These are phyloP conservation scores for Begonia masoniana DNA, from an alignment of 306 rosid genomes.

Conservation along the genomic window DNA sequence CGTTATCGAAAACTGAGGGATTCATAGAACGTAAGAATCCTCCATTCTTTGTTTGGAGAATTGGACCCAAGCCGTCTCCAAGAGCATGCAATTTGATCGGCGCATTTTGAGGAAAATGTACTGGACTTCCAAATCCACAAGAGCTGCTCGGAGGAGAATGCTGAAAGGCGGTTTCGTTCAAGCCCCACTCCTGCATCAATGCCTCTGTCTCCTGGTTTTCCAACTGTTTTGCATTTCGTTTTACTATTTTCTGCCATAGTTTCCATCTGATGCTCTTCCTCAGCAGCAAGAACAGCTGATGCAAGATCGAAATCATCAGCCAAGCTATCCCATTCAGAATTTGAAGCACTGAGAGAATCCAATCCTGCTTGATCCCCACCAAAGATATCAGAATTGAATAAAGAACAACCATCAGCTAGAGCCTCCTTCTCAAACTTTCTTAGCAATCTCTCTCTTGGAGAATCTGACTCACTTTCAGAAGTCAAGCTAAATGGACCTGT, in stretches of 20 bases:
- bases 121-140: conserved; percentile 61
- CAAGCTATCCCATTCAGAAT: conserved; percentile 23
- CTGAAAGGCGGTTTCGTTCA: conserved; percentile 71
- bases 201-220: conserved; percentile 81
- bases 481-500: conserved; percentile 46
- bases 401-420: conserved; percentile 49
- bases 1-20: conserved; percentile 53
- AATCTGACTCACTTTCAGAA: conserved; percentile 62
- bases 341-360: conserved; percentile 14
- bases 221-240: conserved; percentile 44
- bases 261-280: conserved; percentile 29
- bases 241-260: conserved; percentile 31
- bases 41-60: conserved; percentile 69
- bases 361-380: conserved; percentile 23
- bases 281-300: neutral
- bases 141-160: conserved; percentile 49
- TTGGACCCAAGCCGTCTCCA: conserved; percentile 72
- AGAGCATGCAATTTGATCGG: conserved; percentile 56
- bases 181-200: conserved; percentile 78
- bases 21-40: conserved; percentile 75
- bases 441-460: conserved; percentile 83
- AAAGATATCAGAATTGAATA: conserved; percentile 38
- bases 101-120: conserved; percentile 34
- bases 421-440: conserved; percentile 76
- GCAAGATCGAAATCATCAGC: conserved; percentile 12